These are phyloP conservation scores for Ploettnerulaceae sp. DNA, from an alignment of 2,329 filamentous ascomycete genomes.

Conservation along the genomic window DNA sequence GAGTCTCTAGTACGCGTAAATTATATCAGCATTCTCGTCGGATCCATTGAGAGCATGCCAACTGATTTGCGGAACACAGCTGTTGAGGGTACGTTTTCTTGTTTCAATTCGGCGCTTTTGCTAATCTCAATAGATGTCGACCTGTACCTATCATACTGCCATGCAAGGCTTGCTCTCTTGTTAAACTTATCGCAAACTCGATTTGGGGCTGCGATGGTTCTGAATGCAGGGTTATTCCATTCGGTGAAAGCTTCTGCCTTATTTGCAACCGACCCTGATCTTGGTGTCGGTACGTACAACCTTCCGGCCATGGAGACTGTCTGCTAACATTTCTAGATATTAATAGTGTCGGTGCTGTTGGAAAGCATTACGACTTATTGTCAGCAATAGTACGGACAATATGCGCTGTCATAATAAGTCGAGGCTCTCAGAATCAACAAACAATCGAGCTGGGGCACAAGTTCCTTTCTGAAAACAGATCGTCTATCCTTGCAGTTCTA, in stretches of 20 bases:
- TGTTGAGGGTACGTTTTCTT: constrained; percentile 43
- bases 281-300: constrained; percentile 61
- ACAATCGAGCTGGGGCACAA: constrained; percentile 67
- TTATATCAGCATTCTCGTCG: constrained; percentile 84
- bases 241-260: constrained; percentile 76
- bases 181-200: constrained; percentile 80
- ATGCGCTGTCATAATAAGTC: constrained; percentile 72
- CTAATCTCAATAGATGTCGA: constrained; percentile 32
- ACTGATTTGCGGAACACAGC: constrained; percentile 61
- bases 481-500: constrained; percentile 81
- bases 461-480: constrained; percentile 79
- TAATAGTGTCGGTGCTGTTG: constrained; percentile 25
- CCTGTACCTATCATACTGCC: constrained; percentile 42
- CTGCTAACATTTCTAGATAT: constrained; percentile 28
- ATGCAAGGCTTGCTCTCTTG: constrained; percentile 77
- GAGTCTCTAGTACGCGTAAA: constrained; percentile 80
- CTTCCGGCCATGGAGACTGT: neutral
- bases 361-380: constrained; percentile 65
- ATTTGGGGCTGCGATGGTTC: constrained; percentile 77
- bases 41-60: constrained; percentile 75
- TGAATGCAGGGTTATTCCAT: constrained; percentile 84
- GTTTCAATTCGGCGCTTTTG: neutral
- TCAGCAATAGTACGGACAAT: constrained; percentile 77
- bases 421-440: constrained; percentile 74
- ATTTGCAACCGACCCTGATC: constrained; percentile 85